A percentile compares a stretch with the other conserved stretches of the same genome.
Evolutionary conservation across 2,329 filamentous ascomycete genomes (phyloP).

Genomic region (Fusarium haematococcum): DNA sequence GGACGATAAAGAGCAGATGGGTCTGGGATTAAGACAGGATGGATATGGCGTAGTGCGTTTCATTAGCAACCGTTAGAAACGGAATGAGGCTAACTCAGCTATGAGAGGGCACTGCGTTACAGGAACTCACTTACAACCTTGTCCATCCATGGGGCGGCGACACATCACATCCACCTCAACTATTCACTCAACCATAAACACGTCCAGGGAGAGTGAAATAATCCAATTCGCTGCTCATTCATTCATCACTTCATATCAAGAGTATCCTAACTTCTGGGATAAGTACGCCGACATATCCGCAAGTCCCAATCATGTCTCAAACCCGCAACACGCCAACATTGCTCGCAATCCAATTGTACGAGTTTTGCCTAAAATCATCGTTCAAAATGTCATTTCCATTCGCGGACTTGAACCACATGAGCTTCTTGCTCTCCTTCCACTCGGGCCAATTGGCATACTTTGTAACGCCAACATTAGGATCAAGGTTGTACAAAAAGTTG

Average conservation of each 20-base stretch:
- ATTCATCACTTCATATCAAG: not conserved
- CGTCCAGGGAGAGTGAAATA: not conserved
- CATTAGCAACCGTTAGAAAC: not conserved
- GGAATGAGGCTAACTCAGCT: not conserved
- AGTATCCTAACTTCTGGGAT: not conserved
- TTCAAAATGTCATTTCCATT: constrained; percentile 46
- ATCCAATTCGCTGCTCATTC: not conserved
- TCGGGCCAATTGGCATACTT: constrained; percentile 55
- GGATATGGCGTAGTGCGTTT: not conserved
- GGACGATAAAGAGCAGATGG: not conserved
- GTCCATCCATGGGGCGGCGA: not conserved
- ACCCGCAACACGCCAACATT: constrained; percentile 43
- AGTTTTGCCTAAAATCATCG: constrained; percentile 54
- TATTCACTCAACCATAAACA: not conserved
- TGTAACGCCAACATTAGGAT: constrained; percentile 72
- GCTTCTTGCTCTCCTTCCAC: constrained; percentile 57
- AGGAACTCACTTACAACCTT: not conserved
- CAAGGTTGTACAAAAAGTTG: constrained; percentile 76
- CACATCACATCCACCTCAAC: not conserved
- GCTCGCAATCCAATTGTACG: constrained; percentile 42
- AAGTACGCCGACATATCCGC: not conserved
- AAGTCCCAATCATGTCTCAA: not conserved
- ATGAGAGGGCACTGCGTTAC: not conserved
- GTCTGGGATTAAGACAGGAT: not conserved
- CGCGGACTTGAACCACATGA: constrained; percentile 61